These are phyloP conservation scores for Ustilago sp. DNA, from an alignment of 1,284 basidiomycete species.

Conservation along the genomic window DNA sequence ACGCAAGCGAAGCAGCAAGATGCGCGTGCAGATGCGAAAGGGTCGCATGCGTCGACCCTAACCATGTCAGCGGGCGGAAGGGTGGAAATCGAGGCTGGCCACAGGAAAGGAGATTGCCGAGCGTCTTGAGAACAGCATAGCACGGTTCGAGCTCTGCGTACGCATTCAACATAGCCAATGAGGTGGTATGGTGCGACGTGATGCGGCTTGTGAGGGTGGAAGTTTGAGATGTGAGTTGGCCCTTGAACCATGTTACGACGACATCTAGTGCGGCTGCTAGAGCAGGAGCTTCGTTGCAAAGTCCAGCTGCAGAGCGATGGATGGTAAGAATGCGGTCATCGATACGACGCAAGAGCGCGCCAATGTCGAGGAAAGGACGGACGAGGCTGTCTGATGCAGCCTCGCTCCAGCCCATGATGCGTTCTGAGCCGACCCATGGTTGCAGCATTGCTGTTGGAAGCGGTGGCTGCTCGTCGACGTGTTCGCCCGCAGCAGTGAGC, in stretches of 20 bases:
- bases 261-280: slow-evolving; percentile 43
- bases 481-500: slow-evolving; percentile 20
- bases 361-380: slow-evolving; percentile 41
- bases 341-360: slow-evolving; percentile 44
- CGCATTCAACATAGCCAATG: slow-evolving; percentile 39
- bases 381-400: slow-evolving; percentile 41
- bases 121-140: slow-evolving; percentile 30
- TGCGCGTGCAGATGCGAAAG: slow-evolving; percentile 55
- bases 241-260: slow-evolving; percentile 49
- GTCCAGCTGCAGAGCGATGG: slow-evolving; percentile 11
- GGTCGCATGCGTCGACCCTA: slow-evolving; percentile 26
- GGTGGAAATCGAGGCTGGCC: slow-evolving; percentile 35
- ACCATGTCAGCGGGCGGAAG: slow-evolving; percentile 38
- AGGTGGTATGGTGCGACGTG: neutral
- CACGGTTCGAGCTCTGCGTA: slow-evolving; percentile 38
- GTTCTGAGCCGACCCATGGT: slow-evolving; percentile 44
- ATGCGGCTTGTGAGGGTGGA: slow-evolving; percentile 4
- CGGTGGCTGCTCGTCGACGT: neutral
- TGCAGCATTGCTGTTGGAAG: slow-evolving; percentile 18
- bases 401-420: slow-evolving; percentile 42
- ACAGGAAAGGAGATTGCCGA: slow-evolving; percentile 39
- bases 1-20: slow-evolving; percentile 46
- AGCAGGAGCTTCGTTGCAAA: slow-evolving; percentile 46
- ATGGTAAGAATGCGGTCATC: slow-evolving; percentile 38
- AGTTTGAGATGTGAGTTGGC: slow-evolving; percentile 32